These are phyloP conservation scores for Plasmodium ovale DNA, from an alignment of 169 alveolate genomes.

Conservation along the genomic window DNA sequence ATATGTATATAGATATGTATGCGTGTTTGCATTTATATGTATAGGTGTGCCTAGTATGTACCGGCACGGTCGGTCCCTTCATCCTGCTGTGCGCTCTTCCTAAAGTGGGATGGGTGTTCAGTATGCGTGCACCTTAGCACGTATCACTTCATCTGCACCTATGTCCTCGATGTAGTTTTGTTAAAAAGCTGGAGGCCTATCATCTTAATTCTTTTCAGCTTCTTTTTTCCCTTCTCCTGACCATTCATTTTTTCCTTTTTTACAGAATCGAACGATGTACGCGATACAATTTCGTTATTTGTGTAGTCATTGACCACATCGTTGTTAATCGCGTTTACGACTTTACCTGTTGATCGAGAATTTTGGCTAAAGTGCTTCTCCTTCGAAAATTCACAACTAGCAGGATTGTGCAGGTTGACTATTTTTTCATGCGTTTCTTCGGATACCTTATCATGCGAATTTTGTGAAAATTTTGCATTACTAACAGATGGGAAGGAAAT, in stretches of 20 bases:
- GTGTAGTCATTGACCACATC: neutral
- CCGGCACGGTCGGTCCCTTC: neutral
- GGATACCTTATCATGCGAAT: slow-evolving; percentile 12
- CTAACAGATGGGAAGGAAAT: neutral
- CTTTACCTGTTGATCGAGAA: neutral
- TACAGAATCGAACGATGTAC: neutral
- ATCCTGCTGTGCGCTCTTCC: neutral
- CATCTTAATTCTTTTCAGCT: slow-evolving; percentile 32
- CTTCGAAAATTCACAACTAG: neutral
- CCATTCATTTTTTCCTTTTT: neutral
- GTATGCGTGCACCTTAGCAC: neutral
- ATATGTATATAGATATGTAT: too few relatives aligned
- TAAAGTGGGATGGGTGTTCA: neutral
- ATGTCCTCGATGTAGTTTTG: neutral
- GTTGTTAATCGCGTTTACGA: slow-evolving; percentile 1
- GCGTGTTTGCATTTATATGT: neutral
- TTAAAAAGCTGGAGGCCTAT: neutral
- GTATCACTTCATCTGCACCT: neutral
- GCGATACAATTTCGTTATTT: neutral
- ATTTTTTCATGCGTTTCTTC: neutral
- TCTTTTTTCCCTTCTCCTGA: slow-evolving; percentile 20
- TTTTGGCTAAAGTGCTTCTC: neutral
- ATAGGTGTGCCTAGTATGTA: neutral
- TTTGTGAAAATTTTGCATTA: slow-evolving; percentile 20
- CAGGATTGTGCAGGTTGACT: neutral